Base-by-base conservation (phyloP, 495 filamentous ascomycete genomes). In the Penicillium waksmanii region DNA sequence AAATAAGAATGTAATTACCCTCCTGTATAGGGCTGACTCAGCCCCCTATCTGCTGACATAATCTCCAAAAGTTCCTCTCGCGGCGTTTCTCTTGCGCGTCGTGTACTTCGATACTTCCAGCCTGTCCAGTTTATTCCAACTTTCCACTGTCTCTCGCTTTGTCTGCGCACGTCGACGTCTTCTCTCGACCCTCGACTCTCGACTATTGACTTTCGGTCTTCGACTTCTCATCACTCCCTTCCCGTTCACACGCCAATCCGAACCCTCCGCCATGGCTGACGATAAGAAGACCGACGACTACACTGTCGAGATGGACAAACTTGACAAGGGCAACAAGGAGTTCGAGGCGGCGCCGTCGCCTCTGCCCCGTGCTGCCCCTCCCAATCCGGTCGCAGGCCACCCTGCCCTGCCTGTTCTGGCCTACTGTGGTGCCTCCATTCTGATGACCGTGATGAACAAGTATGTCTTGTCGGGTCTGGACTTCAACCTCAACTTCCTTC, bases 371-470 rank as follows among this genome's bases (percentile, higher is more conserved):
- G 70, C 60, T 40, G 49, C 66, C 17, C 68, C 73, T 18, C 57
- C 76, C 18, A 64, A 53, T 52, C 51, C 71, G 15, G 49, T 89
- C 46, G 77, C 85, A 60, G 91, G 89, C 68, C 94, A 84, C 69
- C 90, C 94, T 10, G 74, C 85, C 36, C 70, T 95, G 9, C 90
- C 94, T 10, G 90, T 99, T 62, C 69, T 97, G 51, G 86, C 89
- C 21, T 99, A 99, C 79, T 99, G 95, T 77, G 82, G 86, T 65
- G 89, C 95, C 52, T 97, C 93, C 5, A 99, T 99, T 63, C 80
- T 94, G 73, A 99, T 99, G 95, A 99, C 96, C 40, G 88, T 96
- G 23, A 96, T 95, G 77, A 99, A 99, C 80, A 99, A 99, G 84
- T 99, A 95, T 72, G 93, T 97, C 51, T 82, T 99, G 33, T 96